These are phyloP conservation scores for Mycosphaerelloides madeirae DNA, from an alignment of 2,329 filamentous ascomycete genomes.

Conservation along the genomic window DNA sequence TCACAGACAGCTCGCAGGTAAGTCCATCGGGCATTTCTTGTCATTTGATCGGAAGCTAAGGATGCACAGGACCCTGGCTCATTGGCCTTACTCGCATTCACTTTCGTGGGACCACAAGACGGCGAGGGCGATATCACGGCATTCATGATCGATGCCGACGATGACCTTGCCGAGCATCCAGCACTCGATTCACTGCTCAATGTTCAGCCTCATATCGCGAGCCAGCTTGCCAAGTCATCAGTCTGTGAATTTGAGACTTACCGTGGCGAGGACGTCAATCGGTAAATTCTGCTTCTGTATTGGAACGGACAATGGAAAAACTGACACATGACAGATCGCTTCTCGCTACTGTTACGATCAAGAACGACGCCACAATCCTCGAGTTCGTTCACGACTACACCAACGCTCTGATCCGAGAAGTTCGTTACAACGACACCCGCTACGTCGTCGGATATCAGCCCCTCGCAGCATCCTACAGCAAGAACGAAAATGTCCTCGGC, in stretches of 20 bases:
- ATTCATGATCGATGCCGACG: no score
- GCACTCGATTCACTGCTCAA: background rate
- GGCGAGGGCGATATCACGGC: no score
- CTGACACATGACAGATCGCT: no score
- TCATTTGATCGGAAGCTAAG: no score
- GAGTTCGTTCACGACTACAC: slow-evolving; percentile 5
- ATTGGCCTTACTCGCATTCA: slow-evolving; percentile 3
- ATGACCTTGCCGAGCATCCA: background rate
- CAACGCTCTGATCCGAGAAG: slow-evolving; percentile 3
- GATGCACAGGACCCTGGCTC: slow-evolving; percentile 1
- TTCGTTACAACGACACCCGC: background rate
- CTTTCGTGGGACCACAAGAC: background rate
- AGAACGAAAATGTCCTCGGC: slow-evolving; percentile 7
- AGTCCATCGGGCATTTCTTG: no score
- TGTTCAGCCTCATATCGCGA: background rate
- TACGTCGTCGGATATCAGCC: slow-evolving; percentile 8
- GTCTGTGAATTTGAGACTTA: no score
- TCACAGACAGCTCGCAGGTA: slow-evolving; percentile 1
- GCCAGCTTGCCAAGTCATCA: background rate
- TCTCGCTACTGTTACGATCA: slow-evolving; percentile 9
- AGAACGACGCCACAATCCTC: background rate
- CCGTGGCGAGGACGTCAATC: background rate
- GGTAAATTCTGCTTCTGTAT: no score
- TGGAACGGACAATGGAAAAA: no score
- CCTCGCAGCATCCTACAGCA: slow-evolving; percentile 3